Conservation (phyloP, 2,329 filamentous ascomycete genomes). For the Aquanectria penicillioides region DNA sequence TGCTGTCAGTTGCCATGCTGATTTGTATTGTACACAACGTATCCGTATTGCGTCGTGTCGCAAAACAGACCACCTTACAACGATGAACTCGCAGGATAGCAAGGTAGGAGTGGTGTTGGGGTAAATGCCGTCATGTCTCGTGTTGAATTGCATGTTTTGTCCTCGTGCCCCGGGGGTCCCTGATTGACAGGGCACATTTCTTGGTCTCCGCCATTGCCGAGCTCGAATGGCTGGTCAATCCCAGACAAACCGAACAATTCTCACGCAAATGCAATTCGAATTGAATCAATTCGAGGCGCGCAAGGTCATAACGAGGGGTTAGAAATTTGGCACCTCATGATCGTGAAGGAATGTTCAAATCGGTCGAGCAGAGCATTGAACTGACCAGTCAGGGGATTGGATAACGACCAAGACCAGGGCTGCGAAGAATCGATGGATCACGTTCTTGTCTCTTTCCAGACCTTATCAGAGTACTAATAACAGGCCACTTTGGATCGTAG, state of each 20-base stretch:
- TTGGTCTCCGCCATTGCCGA: not conserved
- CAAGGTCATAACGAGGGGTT: no score
- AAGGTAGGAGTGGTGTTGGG: slow-evolving; percentile 14
- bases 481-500: slow-evolving; percentile 16
- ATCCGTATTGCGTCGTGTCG: slow-evolving; percentile 3
- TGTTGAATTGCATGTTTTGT: slow-evolving; percentile 25
- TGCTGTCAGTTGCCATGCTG: no score
- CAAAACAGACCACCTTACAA: no score
- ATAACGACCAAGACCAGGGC: not conserved
- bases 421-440: slow-evolving; percentile 18
- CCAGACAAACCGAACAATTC: not conserved
- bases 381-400: slow-evolving; percentile 3
- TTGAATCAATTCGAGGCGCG: not conserved
- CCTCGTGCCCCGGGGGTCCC: slow-evolving; percentile 18
- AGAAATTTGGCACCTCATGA: no score
- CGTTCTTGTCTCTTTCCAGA: no score
- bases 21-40: not conserved
- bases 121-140: slow-evolving; percentile 25
- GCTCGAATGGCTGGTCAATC: not conserved
- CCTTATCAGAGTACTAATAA: slow-evolving; percentile 1
- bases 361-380: not conserved
- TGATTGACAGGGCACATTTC: no score
- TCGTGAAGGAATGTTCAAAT: no score
- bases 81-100: not conserved
- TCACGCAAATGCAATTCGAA: not conserved